Evolutionary conservation across 805 yeast species (phyloP).

Genomic region (Cyberlindnera xishuangbannaensis): DNA sequence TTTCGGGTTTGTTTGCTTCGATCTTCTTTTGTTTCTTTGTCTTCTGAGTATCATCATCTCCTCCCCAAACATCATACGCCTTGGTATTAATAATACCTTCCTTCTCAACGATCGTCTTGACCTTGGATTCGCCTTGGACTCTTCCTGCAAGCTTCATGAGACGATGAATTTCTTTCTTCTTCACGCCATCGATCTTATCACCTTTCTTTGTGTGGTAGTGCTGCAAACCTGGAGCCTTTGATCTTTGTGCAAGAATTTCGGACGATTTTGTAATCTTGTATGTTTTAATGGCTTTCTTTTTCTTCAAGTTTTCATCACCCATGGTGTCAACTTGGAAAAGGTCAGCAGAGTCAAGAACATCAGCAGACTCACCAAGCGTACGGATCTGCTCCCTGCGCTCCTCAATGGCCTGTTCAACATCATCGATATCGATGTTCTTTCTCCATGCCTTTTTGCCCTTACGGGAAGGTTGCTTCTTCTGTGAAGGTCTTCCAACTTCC

Average conservation of each 20-base stretch:
- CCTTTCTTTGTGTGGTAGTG: conserved; percentile 34
- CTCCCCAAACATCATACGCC: conserved; percentile 70
- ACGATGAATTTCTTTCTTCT: conserved; percentile 18
- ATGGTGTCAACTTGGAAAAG: conserved; percentile 64
- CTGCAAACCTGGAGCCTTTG: conserved; percentile 67
- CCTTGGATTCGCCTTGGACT: conserved; percentile 46
- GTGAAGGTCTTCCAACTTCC: conserved; percentile 48
- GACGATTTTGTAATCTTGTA: conserved; percentile 32
- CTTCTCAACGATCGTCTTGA: conserved; percentile 48
- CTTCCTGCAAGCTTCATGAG: conserved; percentile 77
- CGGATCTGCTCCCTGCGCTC: conserved; percentile 58
- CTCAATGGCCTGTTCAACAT: conserved; percentile 66
- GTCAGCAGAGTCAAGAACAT: conserved; percentile 35
- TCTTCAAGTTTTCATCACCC: conserved; percentile 42
- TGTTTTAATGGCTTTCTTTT: conserved; percentile 30
- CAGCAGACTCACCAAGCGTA: conserved; percentile 41
- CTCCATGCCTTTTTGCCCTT: conserved; percentile 94
- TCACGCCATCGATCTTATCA: conserved; percentile 46
- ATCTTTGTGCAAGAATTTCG: conserved; percentile 57
- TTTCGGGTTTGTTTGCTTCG: conserved; percentile 30
- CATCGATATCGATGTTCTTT: conserved; percentile 83
- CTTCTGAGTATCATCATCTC: conserved; percentile 13
- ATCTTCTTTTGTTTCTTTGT: conserved; percentile 18
- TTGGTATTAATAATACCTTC: conserved; percentile 57
- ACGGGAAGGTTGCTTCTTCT: conserved; percentile 68